phyloP scores from a whole-genome alignment of 768 basidiomycete species.

The Hydnum rufescens region DNA sequence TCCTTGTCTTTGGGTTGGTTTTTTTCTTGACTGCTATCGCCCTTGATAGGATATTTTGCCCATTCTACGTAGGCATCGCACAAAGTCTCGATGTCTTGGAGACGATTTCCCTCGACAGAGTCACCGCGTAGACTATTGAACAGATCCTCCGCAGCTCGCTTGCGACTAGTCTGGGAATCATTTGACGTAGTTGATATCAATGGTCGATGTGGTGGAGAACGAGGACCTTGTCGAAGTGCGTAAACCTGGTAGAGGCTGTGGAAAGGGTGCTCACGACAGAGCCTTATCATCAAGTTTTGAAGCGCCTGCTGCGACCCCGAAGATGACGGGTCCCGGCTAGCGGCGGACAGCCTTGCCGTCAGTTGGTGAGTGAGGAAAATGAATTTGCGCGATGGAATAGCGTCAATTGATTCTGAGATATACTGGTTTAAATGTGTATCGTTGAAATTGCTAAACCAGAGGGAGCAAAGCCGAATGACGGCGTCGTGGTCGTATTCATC shows the following conservation, averaged over 20 bases:
- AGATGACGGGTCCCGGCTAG: conserved; percentile 5
- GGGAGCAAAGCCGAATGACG: conserved; percentile 62
- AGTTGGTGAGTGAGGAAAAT: conserved; percentile 86
- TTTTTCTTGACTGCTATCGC: conserved; percentile 9
- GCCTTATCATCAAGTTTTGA: conserved; percentile 37
- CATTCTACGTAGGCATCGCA: conserved; percentile 52
- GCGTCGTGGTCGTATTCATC: conserved; percentile 59
- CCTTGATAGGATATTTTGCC: conserved; percentile 41
- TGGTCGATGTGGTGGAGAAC: background rate
- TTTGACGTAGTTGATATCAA: conserved; percentile 2
- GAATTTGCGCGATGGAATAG: conserved; percentile 72
- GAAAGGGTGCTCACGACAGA: conserved; percentile 84
- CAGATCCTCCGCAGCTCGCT: conserved; percentile 39
- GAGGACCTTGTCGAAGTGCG: conserved; percentile 27
- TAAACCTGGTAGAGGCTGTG: conserved; percentile 83
- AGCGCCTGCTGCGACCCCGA: conserved; percentile 33
- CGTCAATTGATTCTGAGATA: conserved; percentile 28
- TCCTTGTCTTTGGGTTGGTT: conserved; percentile 14
- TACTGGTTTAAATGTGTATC: conserved; percentile 27
- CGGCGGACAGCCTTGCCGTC: conserved; percentile 59
- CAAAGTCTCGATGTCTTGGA: conserved; percentile 35
- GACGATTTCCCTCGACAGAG: conserved; percentile 19
- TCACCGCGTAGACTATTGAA: conserved; percentile 34
- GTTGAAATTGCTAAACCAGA: conserved; percentile 80
- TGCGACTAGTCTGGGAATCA: conserved; percentile 1